Evolutionary conservation across 139 green algal genomes (phyloP).

Genomic region (Chlamydomonas incerta): DNA sequence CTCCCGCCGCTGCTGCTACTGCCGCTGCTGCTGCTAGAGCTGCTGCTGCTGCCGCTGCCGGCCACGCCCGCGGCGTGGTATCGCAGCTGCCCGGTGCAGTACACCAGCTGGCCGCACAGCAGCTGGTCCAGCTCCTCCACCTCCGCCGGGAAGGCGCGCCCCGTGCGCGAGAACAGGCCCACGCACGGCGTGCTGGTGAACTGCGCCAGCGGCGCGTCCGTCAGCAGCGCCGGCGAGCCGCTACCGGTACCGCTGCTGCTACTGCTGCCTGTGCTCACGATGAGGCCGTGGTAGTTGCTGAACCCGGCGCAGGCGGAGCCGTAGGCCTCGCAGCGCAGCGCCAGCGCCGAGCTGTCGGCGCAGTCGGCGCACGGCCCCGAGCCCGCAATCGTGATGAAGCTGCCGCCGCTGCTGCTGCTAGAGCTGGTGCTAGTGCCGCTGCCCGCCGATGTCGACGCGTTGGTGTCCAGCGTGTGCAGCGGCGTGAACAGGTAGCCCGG

Average conservation of each 20-base stretch:
- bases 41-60: no score
- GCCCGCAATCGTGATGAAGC: background rate
- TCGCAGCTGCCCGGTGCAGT: slow-evolving; percentile 35
- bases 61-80: background rate
- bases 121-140: slow-evolving; percentile 50
- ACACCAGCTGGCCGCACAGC: slow-evolving; percentile 46
- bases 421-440: background rate
- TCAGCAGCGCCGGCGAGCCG: background rate
- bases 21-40: background rate
- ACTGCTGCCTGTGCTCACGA: background rate
- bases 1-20: no score
- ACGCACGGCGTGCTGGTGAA: slow-evolving; percentile 50
- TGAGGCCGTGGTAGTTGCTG: slow-evolving; percentile 48
- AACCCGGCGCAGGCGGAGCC: slow-evolving; percentile 43
- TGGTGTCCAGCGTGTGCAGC: background rate
- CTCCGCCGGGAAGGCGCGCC: background rate
- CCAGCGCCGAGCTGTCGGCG: slow-evolving; percentile 12
- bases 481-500: slow-evolving; percentile 49
- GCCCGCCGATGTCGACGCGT: background rate
- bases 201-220: background rate
- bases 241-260: background rate
- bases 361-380: slow-evolving; percentile 15
- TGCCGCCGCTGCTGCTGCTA: background rate
- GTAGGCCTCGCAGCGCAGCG: slow-evolving; percentile 1
- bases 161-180: slow-evolving; percentile 34